Percentiles rank a stretch among this genome's conserved stretches.
Evolutionary conservation across 2,329 filamentous ascomycete species (phyloP).

Genomic region (Fusarium incarnatum): DNA sequence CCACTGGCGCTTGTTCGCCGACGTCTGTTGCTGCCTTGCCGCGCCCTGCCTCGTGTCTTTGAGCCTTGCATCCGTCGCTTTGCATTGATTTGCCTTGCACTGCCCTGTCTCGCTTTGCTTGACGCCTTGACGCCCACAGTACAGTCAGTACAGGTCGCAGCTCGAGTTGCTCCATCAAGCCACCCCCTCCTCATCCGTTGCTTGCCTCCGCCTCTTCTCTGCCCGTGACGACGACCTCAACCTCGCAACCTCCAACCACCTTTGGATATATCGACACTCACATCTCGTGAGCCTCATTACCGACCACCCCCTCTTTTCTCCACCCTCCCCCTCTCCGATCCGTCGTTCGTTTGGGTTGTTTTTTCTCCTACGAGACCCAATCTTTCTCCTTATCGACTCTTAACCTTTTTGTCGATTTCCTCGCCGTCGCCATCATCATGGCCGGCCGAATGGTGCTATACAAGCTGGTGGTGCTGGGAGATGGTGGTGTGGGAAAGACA

Average conservation of each 20-base stretch:
- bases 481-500: slow-evolving; percentile 94
- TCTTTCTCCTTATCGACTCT: slow-evolving; percentile 32
- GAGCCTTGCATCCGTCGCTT: slow-evolving; percentile 29
- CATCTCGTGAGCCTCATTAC: slow-evolving; percentile 38
- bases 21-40: slow-evolving; percentile 31
- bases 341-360: slow-evolving; percentile 29
- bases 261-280: slow-evolving; percentile 31
- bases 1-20: slow-evolving; percentile 37
- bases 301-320: slow-evolving; percentile 35
- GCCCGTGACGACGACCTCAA: slow-evolving; percentile 44
- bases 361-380: slow-evolving; percentile 16
- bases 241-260: slow-evolving; percentile 41
- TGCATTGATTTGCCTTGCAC: slow-evolving; percentile 33
- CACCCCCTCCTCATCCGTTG: slow-evolving; percentile 45
- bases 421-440: slow-evolving; percentile 64
- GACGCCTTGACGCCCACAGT: slow-evolving; percentile 36
- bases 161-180: slow-evolving; percentile 46
- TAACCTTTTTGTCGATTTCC: slow-evolving; percentile 34
- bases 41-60: slow-evolving; percentile 24
- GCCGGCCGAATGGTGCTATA: slow-evolving; percentile 95
- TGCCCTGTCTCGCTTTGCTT: slow-evolving; percentile 29
- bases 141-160: slow-evolving; percentile 37
- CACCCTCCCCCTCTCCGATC: slow-evolving; percentile 35
- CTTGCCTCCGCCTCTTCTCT: slow-evolving; percentile 40
- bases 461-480: slow-evolving; percentile 94